phyloP scores from a whole-genome alignment of 306 rosid genomes.

The Corylus americana region DNA sequence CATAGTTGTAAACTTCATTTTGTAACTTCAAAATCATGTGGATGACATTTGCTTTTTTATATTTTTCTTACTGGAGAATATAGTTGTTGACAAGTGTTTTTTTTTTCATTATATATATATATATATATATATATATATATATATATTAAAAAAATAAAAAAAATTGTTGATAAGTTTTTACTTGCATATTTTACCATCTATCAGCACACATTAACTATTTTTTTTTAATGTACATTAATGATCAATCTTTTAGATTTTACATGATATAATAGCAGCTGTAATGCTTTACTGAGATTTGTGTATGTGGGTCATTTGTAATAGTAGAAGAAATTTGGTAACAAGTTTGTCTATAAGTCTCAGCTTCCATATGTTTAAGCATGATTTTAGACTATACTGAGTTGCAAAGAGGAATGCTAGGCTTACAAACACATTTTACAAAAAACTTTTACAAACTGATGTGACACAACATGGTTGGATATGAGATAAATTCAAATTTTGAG shows the following conservation, averaged over 20 bases:
- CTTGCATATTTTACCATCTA: conserved; percentile 2
- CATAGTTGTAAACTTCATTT: background rate
- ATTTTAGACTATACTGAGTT: background rate
- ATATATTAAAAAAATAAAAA: too few species aligned
- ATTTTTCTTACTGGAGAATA: background rate
- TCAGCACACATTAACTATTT: background rate
- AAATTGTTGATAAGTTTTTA: background rate
- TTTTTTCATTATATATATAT: too few species aligned
- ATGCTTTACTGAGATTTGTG: background rate
- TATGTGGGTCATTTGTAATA: background rate
- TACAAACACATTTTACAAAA: too few species aligned
- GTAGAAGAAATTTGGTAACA: background rate
- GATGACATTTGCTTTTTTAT: background rate
- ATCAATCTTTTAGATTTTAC: background rate
- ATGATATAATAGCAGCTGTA: background rate
- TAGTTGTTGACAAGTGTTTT: background rate
- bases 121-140: too few species aligned
- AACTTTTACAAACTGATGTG: too few species aligned
- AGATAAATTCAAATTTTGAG: too few species aligned
- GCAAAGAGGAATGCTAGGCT: background rate
- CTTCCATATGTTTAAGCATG: background rate
- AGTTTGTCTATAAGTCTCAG: background rate
- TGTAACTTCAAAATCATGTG: conserved; percentile 7
- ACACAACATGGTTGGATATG: too few species aligned
- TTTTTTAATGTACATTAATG: background rate